Base-by-base conservation (phyloP, 805 yeast species). In the Candida railenensis region DNA sequence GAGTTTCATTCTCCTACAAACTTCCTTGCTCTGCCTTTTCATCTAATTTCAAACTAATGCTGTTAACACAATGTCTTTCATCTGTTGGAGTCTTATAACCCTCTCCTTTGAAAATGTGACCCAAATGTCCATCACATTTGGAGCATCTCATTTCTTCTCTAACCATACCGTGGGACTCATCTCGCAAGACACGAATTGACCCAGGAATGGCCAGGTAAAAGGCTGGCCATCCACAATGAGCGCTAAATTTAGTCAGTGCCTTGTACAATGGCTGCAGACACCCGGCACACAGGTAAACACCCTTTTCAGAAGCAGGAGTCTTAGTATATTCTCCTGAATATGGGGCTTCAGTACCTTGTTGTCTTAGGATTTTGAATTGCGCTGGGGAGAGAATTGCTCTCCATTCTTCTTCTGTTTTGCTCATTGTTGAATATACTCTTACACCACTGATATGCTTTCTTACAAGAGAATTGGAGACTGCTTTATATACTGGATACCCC, bases 141-240 rank as follows among this genome's bases (percentile, higher is more conserved):
- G 83, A 71, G 62, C 99, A 94, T 51, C 85, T 75, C 84, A 94
- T 91, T 63, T 94, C 99, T 11, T 83, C 88, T 51, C 99, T 76
- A 12, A 70, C 73, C 94, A 86, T 90, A 0, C 98, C 98, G 42
- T 69, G 66, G 5, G 84, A 65, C 0, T 47, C 57, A 63, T 94
- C 99, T 16, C 71, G 74, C 48, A 77, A 66, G 11, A 85, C 73
- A 18, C 65, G 74, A 34, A 94, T 76, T 4, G 96, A 76, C 0
- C 90, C 91, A 0, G 96, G 95, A 34, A 88, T 71, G 1, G 96
- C 97, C 48, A 89, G 86, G 64, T 85, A 92, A 65, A 94, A 94
- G 0, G 97, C 91, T 1, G 99, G 99, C 99, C 99, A 94, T 2
- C 99, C 99, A 65, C 99, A 94, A 45, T 89, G 89, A 11, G 96